These are phyloP conservation scores for Candida silvatica DNA, from an alignment of 805 yeast genomes.

Conservation along the genomic window DNA sequence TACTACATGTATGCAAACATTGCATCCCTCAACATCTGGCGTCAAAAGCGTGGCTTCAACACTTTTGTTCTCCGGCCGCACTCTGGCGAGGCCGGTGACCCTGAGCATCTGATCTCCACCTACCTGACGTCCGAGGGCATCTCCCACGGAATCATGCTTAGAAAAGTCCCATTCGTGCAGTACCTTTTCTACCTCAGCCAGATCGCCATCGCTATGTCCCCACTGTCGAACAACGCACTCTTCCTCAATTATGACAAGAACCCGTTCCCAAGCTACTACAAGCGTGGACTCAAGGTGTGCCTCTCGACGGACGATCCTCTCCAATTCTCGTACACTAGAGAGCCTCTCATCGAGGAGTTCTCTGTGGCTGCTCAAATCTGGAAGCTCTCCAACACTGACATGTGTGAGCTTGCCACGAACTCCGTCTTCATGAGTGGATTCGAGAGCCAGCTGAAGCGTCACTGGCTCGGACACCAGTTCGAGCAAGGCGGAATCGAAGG, in stretches of 20 bases:
- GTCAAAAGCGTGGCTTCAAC: slow-evolving; percentile 66
- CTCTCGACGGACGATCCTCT: slow-evolving; percentile 96
- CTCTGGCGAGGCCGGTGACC: slow-evolving; percentile 99
- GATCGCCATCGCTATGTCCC: slow-evolving; percentile 97
- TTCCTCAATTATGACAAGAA: slow-evolving; percentile 95
- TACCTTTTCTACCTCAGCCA: slow-evolving; percentile 90
- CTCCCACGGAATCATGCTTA: slow-evolving; percentile 87
- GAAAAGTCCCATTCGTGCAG: slow-evolving; percentile 93
- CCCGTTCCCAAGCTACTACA: slow-evolving; percentile 87
- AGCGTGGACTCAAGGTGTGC: slow-evolving; percentile 89
- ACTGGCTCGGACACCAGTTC: slow-evolving; percentile 80
- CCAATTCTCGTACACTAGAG: slow-evolving; percentile 94
- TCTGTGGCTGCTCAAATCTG: slow-evolving; percentile 98
- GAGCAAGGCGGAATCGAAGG: slow-evolving; percentile 59
- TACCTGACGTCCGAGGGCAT: slow-evolving; percentile 86
- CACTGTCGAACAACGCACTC: slow-evolving; percentile 91
- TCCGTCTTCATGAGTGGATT: slow-evolving; percentile 93
- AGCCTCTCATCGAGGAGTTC: slow-evolving; percentile 94
- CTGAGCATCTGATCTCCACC: slow-evolving; percentile 90
- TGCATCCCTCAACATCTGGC: slow-evolving; percentile 78
- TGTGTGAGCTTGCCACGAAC: slow-evolving; percentile 93
- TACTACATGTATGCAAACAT: slow-evolving; percentile 85
- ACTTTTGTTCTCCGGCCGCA: slow-evolving; percentile 96
- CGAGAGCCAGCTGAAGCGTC: slow-evolving; percentile 77
- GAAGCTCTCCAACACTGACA: slow-evolving; percentile 87